phyloP scores from a whole-genome alignment of 768 basidiomycete genomes.

The Nevesoporus exiguus region DNA sequence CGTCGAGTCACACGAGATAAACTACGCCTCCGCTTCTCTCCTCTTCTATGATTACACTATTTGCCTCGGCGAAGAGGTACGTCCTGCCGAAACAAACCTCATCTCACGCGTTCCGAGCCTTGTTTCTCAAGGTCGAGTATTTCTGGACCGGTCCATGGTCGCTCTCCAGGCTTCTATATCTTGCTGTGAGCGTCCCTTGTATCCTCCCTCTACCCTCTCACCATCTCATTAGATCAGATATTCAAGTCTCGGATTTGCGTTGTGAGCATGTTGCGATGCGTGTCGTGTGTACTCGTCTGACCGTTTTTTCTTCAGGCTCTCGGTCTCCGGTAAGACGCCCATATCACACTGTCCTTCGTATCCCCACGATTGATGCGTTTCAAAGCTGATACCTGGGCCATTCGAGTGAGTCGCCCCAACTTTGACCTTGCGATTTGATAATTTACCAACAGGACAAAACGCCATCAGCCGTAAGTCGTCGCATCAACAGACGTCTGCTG shows the following conservation, averaged over 20 bases:
- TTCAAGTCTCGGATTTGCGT: background rate
- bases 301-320: background rate
- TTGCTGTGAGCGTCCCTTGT: background rate
- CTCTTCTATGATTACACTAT: slow-evolving; percentile 4
- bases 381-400: background rate
- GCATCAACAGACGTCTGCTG: background rate
- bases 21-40: background rate
- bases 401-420: background rate
- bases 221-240: slow-evolving; percentile 5
- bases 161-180: slow-evolving; percentile 7
- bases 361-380: background rate
- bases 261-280: background rate
- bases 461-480: background rate
- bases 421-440: background rate
- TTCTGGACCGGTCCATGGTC: slow-evolving; percentile 5
- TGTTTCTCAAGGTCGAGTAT: background rate
- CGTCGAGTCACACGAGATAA: background rate
- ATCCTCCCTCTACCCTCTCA: background rate
- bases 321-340: background rate
- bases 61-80: slow-evolving; percentile 6
- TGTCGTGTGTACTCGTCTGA: background rate
- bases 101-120: background rate
- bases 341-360: background rate
- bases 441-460: background rate
- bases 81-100: background rate